Conservation (phyloP, 345 rosid species). For the Durio zibethinus region DNA sequence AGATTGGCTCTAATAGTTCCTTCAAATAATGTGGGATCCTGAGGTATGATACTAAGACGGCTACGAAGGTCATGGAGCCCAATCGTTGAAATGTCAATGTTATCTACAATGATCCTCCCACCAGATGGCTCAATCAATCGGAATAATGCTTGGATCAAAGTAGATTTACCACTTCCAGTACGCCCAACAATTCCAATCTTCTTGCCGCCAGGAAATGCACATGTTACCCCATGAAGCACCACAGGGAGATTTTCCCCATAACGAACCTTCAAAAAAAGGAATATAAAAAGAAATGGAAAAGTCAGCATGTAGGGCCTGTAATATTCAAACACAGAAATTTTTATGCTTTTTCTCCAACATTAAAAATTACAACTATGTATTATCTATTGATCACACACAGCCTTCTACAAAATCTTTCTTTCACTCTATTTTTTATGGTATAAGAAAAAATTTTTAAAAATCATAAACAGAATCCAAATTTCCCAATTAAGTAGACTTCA, state of each 20-base stretch:
- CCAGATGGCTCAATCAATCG: conserved; percentile 83
- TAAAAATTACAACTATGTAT: background rate
- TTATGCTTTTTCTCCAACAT: background rate
- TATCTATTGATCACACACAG: background rate
- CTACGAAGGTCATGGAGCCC: conserved; percentile 98
- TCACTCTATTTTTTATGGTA: background rate
- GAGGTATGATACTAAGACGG: conserved; percentile 93
- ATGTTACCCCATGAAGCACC: conserved; percentile 82
- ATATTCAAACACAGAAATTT: background rate
- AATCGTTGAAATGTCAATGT: conserved; percentile 79
- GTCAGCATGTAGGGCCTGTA: conserved; percentile 12
- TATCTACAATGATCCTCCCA: conserved; percentile 87
- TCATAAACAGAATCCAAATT: background rate
- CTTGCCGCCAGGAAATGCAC: conserved; percentile 89
- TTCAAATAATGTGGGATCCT: conserved; percentile 96
- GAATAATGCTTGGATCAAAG: conserved; percentile 94
- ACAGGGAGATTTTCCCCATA: conserved; percentile 94
- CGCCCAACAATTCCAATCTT: conserved; percentile 99
- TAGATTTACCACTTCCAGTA: conserved; percentile 98
- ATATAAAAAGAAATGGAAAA: conserved; percentile 10
- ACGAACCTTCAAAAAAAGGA: conserved; percentile 58
- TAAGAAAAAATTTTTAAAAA: background rate
- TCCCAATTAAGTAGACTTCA: background rate
- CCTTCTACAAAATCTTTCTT: background rate
- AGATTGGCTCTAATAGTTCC: conserved; percentile 94